phyloP scores from a whole-genome alignment of 805 yeast species.

The Sungouiella thailandica region DNA sequence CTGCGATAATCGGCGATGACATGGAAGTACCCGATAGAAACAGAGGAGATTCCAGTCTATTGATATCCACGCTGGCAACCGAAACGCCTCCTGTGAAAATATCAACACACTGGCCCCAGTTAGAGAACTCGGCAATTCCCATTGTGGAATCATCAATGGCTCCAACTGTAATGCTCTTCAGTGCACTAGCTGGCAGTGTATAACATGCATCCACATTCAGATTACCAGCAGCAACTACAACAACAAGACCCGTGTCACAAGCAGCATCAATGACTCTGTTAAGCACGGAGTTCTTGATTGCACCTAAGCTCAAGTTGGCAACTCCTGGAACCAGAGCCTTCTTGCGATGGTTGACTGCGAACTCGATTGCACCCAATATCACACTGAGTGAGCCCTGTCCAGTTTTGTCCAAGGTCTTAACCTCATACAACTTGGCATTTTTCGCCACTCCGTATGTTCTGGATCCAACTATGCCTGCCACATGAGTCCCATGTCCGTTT shows the following conservation, averaged over 20 bases:
- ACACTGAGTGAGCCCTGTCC: conserved; percentile 73
- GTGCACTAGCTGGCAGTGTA: conserved; percentile 83
- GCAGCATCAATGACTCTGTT: conserved; percentile 79
- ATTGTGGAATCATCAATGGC: conserved; percentile 78
- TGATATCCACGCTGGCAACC: conserved; percentile 51
- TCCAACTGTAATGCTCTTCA: conserved; percentile 73
- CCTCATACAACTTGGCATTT: conserved; percentile 40
- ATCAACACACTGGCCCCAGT: conserved; percentile 91
- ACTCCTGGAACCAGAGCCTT: conserved; percentile 42
- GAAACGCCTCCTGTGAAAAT: conserved; percentile 77
- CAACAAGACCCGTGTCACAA: conserved; percentile 59
- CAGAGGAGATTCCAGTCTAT: conserved; percentile 12
- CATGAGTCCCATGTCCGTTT: conserved; percentile 57
- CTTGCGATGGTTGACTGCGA: conserved; percentile 55
- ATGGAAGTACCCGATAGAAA: conserved; percentile 14
- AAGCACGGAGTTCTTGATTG: conserved; percentile 58
- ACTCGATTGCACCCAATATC: conserved; percentile 63
- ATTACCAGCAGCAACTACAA: conserved; percentile 88
- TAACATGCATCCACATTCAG: conserved; percentile 70
- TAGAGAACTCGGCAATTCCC: conserved; percentile 70
- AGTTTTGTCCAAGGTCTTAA: conserved; percentile 62
- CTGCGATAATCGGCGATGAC: conserved; percentile 15
- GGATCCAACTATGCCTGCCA: conserved; percentile 52
- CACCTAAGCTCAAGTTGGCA: conserved; percentile 79
- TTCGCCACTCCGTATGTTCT: conserved; percentile 51